Evolutionary conservation across 768 basidiomycete genomes (phyloP).

Genomic region (Mycena alexandri): DNA sequence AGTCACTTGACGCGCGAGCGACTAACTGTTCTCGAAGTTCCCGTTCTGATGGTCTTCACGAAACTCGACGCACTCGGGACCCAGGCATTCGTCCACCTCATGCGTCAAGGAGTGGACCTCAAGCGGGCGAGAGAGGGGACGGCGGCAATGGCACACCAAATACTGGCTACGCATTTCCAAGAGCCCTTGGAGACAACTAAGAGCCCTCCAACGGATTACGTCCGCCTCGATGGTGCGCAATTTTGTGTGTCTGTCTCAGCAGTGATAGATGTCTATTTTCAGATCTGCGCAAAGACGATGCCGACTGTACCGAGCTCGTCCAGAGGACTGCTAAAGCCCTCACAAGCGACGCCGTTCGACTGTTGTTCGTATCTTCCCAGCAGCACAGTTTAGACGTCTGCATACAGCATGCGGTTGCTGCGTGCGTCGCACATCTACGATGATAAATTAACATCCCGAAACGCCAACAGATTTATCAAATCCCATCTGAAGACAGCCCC

Average conservation of each 20-base stretch:
- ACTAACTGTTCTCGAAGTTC: not conserved
- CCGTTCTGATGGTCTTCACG: not conserved
- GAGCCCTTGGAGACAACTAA: not conserved
- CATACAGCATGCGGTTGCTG: not conserved
- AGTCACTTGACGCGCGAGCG: too few species aligned
- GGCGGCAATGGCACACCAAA: not conserved
- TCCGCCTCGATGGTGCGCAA: not conserved
- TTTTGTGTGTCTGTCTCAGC: too few species aligned
- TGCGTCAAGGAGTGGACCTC: not conserved
- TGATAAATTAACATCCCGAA: too few species aligned
- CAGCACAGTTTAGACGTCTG: not conserved
- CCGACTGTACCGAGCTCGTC: not conserved
- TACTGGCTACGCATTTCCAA: not conserved
- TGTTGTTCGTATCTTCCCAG: slow-evolving; percentile 6
- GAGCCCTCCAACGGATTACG: not conserved
- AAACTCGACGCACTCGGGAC: not conserved
- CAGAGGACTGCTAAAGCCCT: not conserved
- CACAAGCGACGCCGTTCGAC: not conserved
- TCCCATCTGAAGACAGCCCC: too few species aligned
- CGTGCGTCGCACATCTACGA: too few species aligned
- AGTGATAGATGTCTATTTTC: not conserved
- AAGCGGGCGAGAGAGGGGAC: not conserved
- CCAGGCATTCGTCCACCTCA: not conserved
- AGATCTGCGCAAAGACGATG: not conserved
- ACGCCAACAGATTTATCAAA: too few species aligned